phyloP scores from a whole-genome alignment of 371 early-diverging fungal species.

The Rhizopus microsporus region DNA sequence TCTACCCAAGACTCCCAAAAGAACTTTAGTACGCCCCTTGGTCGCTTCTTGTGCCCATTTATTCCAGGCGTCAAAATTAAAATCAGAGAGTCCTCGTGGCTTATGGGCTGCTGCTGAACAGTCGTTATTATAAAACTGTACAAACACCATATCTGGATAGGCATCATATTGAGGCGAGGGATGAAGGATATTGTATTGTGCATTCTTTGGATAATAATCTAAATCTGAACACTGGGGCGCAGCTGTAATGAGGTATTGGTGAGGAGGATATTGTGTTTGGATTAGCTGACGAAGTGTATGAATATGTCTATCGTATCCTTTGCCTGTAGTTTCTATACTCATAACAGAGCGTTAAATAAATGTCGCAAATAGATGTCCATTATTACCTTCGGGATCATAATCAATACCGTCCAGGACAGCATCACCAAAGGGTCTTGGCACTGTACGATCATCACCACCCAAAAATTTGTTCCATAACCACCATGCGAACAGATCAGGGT shows the following conservation, averaged over 20 bases:
- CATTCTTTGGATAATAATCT: constrained; percentile 48
- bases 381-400: constrained; percentile 54
- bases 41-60: constrained; percentile 39
- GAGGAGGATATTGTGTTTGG: constrained; percentile 44
- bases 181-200: constrained; percentile 47
- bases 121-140: constrained; percentile 79
- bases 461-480: constrained; percentile 55
- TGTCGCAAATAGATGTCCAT: background rate
- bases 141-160: constrained; percentile 61
- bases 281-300: constrained; percentile 30
- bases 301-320: constrained; percentile 33
- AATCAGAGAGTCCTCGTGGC: constrained; percentile 25
- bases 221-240: constrained; percentile 64
- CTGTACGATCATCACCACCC: constrained; percentile 33
- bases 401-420: constrained; percentile 44
- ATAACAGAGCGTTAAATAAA: background rate
- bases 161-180: constrained; percentile 32
- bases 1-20: constrained; percentile 58
- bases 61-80: constrained; percentile 65
- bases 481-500: constrained; percentile 48
- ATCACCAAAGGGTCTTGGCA: constrained; percentile 39
- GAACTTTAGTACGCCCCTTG: constrained; percentile 38
- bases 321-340: constrained; percentile 21
- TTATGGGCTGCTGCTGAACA: constrained; percentile 48
- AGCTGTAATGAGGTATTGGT: constrained; percentile 43